Percentiles rank a stretch among this genome's conserved stretches.
Conservation (phyloP, 2,329 filamentous ascomycete genomes). For the Biscogniauxia mediterranea region DNA sequence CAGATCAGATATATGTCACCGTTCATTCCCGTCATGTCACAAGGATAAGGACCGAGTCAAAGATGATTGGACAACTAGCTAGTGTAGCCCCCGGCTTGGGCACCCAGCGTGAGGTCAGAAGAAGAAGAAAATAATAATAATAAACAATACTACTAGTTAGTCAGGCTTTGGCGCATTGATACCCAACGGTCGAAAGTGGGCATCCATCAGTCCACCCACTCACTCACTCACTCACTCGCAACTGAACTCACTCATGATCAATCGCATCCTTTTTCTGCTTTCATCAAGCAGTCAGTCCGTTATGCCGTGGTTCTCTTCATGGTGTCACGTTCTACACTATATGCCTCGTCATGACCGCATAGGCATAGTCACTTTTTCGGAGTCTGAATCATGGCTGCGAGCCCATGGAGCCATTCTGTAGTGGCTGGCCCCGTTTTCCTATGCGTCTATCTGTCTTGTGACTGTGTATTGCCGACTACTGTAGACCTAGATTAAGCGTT, state of each 20-base stretch:
- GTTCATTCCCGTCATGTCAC: constrained; percentile 22
- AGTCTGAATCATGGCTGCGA: constrained; percentile 13
- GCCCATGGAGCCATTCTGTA: constrained; percentile 19
- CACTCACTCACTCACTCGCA: constrained; percentile 9
- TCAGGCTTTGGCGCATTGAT: constrained; percentile 44
- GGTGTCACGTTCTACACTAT: constrained; percentile 18
- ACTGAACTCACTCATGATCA: constrained; percentile 6
- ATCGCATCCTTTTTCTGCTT: constrained; percentile 7
- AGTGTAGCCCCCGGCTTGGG: constrained; percentile 24
- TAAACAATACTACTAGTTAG: constrained; percentile 22
- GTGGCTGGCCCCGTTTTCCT: constrained; percentile 18
- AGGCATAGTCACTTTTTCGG: constrained; percentile 12
- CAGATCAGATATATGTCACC: constrained; percentile 17
- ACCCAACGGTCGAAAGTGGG: constrained; percentile 39
- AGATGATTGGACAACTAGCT: constrained; percentile 31
- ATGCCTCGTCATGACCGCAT: constrained; percentile 13
- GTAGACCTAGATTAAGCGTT: constrained; percentile 14
- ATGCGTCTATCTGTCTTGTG: constrained; percentile 13
- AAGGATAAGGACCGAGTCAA: constrained; percentile 12
- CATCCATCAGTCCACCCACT: constrained; percentile 15
- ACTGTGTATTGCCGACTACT: constrained; percentile 6
- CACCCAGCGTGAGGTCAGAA: constrained; percentile 26
- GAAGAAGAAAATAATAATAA: neutral
- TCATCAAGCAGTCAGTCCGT: constrained; percentile 8
- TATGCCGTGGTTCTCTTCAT: constrained; percentile 15